Conservation (phyloP, 331 rosid species). For the Quercus phellos region DNA sequence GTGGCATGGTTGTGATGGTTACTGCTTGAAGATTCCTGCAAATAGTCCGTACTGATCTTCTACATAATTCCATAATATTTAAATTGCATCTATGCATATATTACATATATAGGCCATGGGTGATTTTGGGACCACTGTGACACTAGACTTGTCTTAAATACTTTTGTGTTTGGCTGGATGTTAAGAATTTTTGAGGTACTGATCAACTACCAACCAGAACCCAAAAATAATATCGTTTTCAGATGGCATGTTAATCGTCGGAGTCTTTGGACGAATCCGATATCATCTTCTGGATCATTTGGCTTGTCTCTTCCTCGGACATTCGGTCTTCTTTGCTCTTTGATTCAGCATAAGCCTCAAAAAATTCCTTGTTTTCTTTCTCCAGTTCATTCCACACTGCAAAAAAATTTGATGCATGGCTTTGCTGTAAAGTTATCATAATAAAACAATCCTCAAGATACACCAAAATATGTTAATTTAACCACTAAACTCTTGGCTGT, state of each 20-base stretch:
- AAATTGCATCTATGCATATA: too few relatives aligned
- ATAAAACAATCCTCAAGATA: neutral
- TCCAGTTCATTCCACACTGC: slow-evolving; percentile 91
- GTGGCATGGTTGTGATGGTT: too few relatives aligned
- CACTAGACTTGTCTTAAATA: too few relatives aligned
- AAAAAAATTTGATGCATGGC: neutral
- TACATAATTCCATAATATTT: too few relatives aligned
- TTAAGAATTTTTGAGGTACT: neutral
- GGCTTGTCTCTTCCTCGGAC: slow-evolving; percentile 85
- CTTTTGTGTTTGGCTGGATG: slow-evolving; percentile 11
- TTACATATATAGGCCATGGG: too few relatives aligned
- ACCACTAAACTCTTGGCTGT: too few relatives aligned
- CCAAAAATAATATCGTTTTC: slow-evolving; percentile 37
- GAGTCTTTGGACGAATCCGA: slow-evolving; percentile 65
- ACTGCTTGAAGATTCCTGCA: too few relatives aligned
- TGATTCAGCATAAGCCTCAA: slow-evolving; percentile 59
- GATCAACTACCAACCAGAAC: slow-evolving; percentile 3
- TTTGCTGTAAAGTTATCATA: neutral
- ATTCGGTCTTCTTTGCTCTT: slow-evolving; percentile 58
- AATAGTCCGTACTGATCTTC: too few relatives aligned
- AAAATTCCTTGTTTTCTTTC: slow-evolving; percentile 86
- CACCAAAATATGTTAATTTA: too few relatives aligned
- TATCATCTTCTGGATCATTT: slow-evolving; percentile 67
- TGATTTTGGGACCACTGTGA: neutral
- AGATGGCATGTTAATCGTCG: slow-evolving; percentile 26